A percentile compares a stretch with the other conserved stretches of the same genome.
phyloP scores from a whole-genome alignment of 2,329 filamentous ascomycete species.

The Diaporthe ampelina region DNA sequence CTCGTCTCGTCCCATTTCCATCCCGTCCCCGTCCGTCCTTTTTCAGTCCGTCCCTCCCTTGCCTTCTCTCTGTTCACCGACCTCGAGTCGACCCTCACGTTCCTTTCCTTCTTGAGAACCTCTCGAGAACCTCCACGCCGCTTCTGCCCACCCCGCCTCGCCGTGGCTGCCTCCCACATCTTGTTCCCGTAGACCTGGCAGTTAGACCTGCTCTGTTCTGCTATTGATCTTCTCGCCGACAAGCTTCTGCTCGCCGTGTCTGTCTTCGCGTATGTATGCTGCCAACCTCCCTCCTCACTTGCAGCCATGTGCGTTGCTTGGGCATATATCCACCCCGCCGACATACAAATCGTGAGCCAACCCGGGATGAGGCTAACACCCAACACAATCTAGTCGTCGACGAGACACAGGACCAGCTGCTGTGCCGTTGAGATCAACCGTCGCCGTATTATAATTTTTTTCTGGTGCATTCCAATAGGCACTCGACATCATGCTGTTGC shows the following conservation, averaged over 20 bases:
- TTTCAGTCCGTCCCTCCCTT: constrained; percentile 15
- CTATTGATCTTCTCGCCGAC: background rate
- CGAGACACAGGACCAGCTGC: background rate
- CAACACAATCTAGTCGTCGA: background rate
- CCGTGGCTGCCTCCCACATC: constrained; percentile 15
- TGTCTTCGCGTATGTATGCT: background rate
- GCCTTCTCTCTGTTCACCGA: background rate
- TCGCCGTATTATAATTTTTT: background rate
- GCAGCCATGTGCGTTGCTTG: background rate
- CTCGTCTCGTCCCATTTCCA: constrained; percentile 19
- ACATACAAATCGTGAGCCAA: background rate
- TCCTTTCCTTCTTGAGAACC: background rate
- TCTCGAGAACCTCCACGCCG: background rate
- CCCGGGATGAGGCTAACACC: background rate
- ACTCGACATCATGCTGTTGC: constrained; percentile 45
- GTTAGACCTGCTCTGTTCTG: background rate
- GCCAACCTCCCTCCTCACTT: background rate
- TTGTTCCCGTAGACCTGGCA: background rate
- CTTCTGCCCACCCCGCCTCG: constrained; percentile 2
- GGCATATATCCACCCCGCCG: constrained; percentile 13
- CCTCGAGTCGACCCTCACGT: constrained; percentile 8
- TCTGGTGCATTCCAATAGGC: background rate
- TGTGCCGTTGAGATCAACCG: background rate
- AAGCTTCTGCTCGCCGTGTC: background rate
- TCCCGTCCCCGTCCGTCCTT: constrained; percentile 17